Conservation (phyloP, 768 basidiomycete species). For the Russula olivacea region DNA sequence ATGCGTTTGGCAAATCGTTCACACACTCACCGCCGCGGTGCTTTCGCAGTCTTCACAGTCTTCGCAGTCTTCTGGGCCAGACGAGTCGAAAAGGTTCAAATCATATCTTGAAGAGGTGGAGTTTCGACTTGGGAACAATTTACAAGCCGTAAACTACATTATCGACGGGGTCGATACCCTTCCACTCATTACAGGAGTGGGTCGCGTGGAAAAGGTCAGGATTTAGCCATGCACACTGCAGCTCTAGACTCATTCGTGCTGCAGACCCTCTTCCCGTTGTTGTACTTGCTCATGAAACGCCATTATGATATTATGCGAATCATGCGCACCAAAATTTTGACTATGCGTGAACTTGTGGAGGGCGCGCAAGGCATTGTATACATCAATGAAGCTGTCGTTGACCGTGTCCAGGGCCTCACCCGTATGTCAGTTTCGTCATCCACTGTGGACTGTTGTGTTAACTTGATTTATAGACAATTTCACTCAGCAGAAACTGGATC, state of each 20-base stretch:
- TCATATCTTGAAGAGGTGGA: constrained; percentile 28
- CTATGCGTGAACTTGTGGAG: constrained; percentile 1
- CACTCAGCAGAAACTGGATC: constrained; percentile 24
- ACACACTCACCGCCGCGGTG: constrained; percentile 9
- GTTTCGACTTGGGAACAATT: constrained; percentile 25
- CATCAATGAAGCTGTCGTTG: background rate
- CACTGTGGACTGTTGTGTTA: background rate
- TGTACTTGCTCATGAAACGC: constrained; percentile 22
- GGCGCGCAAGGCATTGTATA: background rate
- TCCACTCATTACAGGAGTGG: constrained; percentile 28
- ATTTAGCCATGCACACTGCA: background rate
- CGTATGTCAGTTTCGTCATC: background rate
- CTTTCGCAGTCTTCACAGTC: background rate
- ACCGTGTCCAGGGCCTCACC: constrained; percentile 10
- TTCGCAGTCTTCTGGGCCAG: background rate
- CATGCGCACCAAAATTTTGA: constrained; percentile 7
- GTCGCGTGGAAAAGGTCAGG: constrained; percentile 30
- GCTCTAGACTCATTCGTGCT: background rate
- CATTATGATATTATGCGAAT: constrained; percentile 25
- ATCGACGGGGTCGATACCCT: constrained; percentile 32
- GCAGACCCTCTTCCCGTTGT: constrained; percentile 20
- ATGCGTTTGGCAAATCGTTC: background rate
- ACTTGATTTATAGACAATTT: constrained; percentile 23
- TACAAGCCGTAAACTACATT: constrained; percentile 28
- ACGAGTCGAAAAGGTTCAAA: constrained; percentile 22